Percentiles rank a stretch among this genome's conserved stretches.
These are phyloP conservation scores for Lentinus brumalis DNA, from an alignment of 768 basidiomycete species.

Conservation along the genomic window DNA sequence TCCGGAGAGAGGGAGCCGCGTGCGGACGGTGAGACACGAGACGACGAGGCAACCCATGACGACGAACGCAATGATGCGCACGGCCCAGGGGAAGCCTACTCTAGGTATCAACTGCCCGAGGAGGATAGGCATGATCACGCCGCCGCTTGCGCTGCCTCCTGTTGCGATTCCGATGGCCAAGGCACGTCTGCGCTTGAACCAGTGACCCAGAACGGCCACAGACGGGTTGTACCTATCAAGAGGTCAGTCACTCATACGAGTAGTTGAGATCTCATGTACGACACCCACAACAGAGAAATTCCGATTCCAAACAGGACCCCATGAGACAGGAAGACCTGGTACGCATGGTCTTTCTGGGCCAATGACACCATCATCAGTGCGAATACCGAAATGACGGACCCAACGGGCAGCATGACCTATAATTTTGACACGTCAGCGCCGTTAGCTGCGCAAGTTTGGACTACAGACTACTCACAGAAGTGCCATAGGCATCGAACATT, in stretches of 20 bases:
- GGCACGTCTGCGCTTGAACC: slow-evolving; percentile 37
- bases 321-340: slow-evolving; percentile 35
- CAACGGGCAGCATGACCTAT: slow-evolving; percentile 25
- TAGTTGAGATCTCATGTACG: neutral
- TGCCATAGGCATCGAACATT: slow-evolving; percentile 32
- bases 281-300: slow-evolving; percentile 27
- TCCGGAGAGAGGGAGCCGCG: slow-evolving; percentile 28
- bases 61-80: slow-evolving; percentile 33
- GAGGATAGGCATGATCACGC: slow-evolving; percentile 53
- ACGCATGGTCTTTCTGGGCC: slow-evolving; percentile 26
- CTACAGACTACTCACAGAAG: slow-evolving; percentile 11
- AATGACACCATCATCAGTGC: slow-evolving; percentile 32
- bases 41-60: slow-evolving; percentile 28
- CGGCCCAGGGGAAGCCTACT: slow-evolving; percentile 34
- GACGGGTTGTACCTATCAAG: slow-evolving; percentile 34
- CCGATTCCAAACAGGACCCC: slow-evolving; percentile 34
- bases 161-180: slow-evolving; percentile 42
- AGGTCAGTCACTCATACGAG: neutral
- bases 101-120: slow-evolving; percentile 44
- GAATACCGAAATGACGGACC: slow-evolving; percentile 27
- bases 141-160: slow-evolving; percentile 46
- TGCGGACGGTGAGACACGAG: slow-evolving; percentile 30
- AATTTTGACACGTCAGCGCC: neutral
- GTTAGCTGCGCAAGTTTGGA: neutral
- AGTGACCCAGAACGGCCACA: slow-evolving; percentile 35